phyloP scores from a whole-genome alignment of 1,284 basidiomycete species.

The Schizopora paradoxa region DNA sequence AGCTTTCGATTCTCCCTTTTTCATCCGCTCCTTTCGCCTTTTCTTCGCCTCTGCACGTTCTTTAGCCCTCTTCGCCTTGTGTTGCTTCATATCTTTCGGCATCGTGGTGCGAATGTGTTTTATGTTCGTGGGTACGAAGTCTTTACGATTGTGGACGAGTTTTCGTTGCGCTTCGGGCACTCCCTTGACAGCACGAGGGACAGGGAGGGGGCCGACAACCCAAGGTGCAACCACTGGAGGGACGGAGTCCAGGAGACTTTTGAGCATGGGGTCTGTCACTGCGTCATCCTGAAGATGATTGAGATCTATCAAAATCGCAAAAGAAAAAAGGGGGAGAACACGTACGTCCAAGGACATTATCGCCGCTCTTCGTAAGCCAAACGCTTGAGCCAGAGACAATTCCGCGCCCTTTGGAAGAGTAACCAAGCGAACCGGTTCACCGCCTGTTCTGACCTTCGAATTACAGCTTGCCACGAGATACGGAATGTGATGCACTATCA shows the following conservation, averaged over 20 bases:
- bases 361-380: constrained; percentile 68
- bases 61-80: constrained; percentile 56
- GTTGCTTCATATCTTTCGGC: constrained; percentile 72
- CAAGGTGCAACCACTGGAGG: constrained; percentile 58
- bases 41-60: constrained; percentile 52
- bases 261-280: constrained; percentile 36
- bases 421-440: constrained; percentile 48
- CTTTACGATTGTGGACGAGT: too few species aligned
- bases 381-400: constrained; percentile 48
- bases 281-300: constrained; percentile 28
- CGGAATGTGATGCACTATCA: constrained; percentile 66
- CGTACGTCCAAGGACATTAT: constrained; percentile 60
- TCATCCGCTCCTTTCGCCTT: constrained; percentile 24
- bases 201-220: constrained; percentile 38
- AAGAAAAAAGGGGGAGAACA: constrained; percentile 9
- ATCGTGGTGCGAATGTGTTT: constrained; percentile 82
- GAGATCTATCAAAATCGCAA: constrained; percentile 5
- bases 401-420: constrained; percentile 72
- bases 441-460: constrained; percentile 17
- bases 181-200: too few species aligned
- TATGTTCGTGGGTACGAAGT: constrained; percentile 78
- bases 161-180: constrained; percentile 1
- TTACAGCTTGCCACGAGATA: constrained; percentile 71
- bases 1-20: not conserved
- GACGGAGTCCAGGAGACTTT: constrained; percentile 40